A percentile compares a stretch with the other conserved stretches of the same genome.
These are phyloP conservation scores for Wickerhamia fluorescens DNA, from an alignment of 805 yeast species.

Conservation along the genomic window DNA sequence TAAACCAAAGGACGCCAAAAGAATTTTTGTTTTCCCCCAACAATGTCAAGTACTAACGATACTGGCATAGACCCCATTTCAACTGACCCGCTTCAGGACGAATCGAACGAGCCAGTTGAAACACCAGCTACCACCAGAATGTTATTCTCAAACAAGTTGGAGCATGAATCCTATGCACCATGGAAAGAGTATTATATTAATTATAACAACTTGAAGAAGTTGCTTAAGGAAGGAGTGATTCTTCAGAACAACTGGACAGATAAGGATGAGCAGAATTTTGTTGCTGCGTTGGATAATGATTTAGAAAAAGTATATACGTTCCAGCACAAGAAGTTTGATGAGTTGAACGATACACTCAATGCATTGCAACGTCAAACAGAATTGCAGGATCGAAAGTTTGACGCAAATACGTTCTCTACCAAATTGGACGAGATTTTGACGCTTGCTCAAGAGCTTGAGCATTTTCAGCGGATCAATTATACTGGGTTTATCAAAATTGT, in stretches of 20 bases:
- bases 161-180: conserved; percentile 76
- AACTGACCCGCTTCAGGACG: too few species aligned
- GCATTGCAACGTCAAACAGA: conserved; percentile 54
- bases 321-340: conserved; percentile 60
- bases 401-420: conserved; percentile 54
- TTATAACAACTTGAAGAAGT: conserved; percentile 58
- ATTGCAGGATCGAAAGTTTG: conserved; percentile 33
- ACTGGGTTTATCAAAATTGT: conserved; percentile 94
- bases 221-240: conserved; percentile 61
- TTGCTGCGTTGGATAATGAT: conserved; percentile 57
- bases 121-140: too few species aligned
- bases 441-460: conserved; percentile 79
- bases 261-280: conserved; percentile 65
- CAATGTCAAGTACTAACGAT: too few species aligned
- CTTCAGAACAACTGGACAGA: conserved; percentile 53
- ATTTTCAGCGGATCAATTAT: conserved; percentile 83
- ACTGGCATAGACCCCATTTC: too few species aligned
- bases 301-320: conserved; percentile 73
- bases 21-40: too few species aligned
- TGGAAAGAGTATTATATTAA: conserved; percentile 75
- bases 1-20: too few species aligned
- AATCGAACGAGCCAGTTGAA: too few species aligned
- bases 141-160: conserved; percentile 82
- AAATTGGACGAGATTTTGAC: conserved; percentile 68
- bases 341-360: conserved; percentile 57